Percentiles rank a stretch among this genome's conserved stretches.
Evolutionary conservation across 2,329 filamentous ascomycete genomes (phyloP).

Genomic region (Fusarium oxysporum): DNA sequence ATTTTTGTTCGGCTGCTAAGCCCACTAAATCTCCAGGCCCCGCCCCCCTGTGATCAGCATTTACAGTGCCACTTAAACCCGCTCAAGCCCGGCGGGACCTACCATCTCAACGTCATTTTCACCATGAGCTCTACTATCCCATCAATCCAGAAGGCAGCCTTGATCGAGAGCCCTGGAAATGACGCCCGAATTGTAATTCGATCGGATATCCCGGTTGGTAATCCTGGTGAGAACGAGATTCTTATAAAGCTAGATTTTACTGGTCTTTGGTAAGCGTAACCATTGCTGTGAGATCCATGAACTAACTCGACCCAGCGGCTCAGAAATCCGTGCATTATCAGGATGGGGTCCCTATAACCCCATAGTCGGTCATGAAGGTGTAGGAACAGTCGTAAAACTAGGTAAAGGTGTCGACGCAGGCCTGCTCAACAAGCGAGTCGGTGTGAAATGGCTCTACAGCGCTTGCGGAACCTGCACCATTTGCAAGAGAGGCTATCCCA

Average conservation of each 20-base stretch:
- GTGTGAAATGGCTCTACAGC: conserved; percentile 59
- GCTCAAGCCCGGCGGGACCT: neutral
- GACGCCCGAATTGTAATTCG: conserved; percentile 1
- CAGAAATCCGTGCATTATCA: conserved; percentile 46
- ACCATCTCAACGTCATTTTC: neutral
- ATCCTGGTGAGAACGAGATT: conserved; percentile 8
- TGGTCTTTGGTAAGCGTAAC: conserved; percentile 31
- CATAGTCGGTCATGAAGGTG: conserved; percentile 49
- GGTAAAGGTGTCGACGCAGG: conserved; percentile 44
- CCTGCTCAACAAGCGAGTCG: conserved; percentile 52
- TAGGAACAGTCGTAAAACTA: conserved; percentile 46
- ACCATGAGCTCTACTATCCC: conserved; percentile 14
- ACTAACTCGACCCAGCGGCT: conserved; percentile 38
- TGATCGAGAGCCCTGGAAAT: conserved; percentile 32
- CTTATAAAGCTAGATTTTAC: conserved; percentile 35
- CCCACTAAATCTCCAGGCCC: neutral
- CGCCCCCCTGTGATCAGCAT: neutral
- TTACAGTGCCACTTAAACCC: neutral
- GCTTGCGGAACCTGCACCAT: conserved; percentile 53
- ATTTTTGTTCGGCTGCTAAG: conserved; percentile 11
- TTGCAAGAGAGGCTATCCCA: conserved; percentile 51
- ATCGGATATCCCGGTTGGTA: conserved; percentile 4
- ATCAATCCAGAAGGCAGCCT: conserved; percentile 18
- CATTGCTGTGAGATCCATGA: rapidly evolving
- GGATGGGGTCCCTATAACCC: conserved; percentile 45